Evolutionary conservation across 306 rosid species (phyloP), one percentile per base, ranked within the genome.

Genomic region (Fagus crenata): DNA sequence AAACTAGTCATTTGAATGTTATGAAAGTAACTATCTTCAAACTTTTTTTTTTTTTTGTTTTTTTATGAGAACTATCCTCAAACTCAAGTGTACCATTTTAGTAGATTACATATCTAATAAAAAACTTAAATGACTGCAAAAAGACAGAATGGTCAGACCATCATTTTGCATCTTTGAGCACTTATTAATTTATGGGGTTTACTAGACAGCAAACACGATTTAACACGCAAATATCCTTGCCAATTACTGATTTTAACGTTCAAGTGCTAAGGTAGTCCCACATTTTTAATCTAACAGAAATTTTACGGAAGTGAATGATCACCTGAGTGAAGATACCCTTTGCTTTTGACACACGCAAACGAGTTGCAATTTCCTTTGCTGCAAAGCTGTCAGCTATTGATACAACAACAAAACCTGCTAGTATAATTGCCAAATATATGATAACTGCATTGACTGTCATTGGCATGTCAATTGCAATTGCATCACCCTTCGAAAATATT

Each of bases 301-400:
- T 18, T 18, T 71, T 43, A 71, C 53, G 59, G 58, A 67, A 9
- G 49, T 46, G 78, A 61, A 67, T 55, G 28, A 75, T 75, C 77
- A 93, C 98, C 97, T 87, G 97, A 32, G 96, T 91, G 77, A 93
- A 93, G 79, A 93, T 83, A 49, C 88, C 89, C 89, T 89, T 90
- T 60, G 97, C 97, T 41, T 91, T 84, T 9, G 98, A 89, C 55
- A 85, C 88, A 51, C 86, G 93, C 83, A 93, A 69, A 40, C 97
- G 96, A 63, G 89, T 83, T 40, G 92, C 96, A 75, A 90, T 90
- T 86, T 93, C 93, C 72, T 82, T 87, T 2, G 86, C 88, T 54
- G 96, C 91, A 81, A 93, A 93, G 89, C 98, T 91, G 79, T 93
- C 97, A 42, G 96, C 97, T 85, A 93, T 91, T 12, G 97, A 89